Evolutionary conservation across 1,284 basidiomycete species (phyloP), one percentile per base, ranked within the genome.

Genomic region (Ceratobasidium sp.): DNA sequence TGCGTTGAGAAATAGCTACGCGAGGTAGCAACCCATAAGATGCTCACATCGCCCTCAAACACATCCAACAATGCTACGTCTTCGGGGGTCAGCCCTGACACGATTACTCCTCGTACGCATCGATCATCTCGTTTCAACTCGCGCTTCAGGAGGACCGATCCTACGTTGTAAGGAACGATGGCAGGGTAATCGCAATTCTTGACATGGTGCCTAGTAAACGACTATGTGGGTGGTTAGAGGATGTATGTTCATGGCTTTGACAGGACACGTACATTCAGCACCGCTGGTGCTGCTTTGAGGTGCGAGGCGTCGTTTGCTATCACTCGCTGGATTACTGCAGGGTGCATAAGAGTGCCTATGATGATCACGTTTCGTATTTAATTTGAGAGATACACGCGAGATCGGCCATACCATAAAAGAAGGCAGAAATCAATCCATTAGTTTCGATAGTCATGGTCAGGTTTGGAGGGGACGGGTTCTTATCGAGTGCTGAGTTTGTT

Each of bases 11-110:
- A 60, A 18, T 3, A 57, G 58, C n/a, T 28, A 30, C 16, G 8
- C n/a, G 36, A 55, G 53, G 26, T 2, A 16, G 9, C 28, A 59
- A 23, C 43, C 43, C 23, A 34, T 60, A 16, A 30, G n/a, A 46
- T 18, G 85, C 90, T 79, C 77, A 94, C 94, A 69, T 86, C 78
- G n/a, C 92, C 93, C 80, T 96, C 94, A 74, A 95, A 96, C 5
- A 84, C 75, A 79, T 96, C 92, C 3, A 93, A 80, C 2, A 85
- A 80, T 2, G 76, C 77, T 0, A 94, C 81, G 76, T 95, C 92
- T 18, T 77, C 57, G 9, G 80, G 77, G 0, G 84, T 87, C 57
- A 94, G 81, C 0, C 92, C 92, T 0, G 79, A 79, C 2, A 94
- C 90, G 36, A 93, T 78, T 8, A 88, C 89, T 1, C 93, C 93